Conservation (phyloP, 805 yeast genomes). For the Ogataea sp. region DNA sequence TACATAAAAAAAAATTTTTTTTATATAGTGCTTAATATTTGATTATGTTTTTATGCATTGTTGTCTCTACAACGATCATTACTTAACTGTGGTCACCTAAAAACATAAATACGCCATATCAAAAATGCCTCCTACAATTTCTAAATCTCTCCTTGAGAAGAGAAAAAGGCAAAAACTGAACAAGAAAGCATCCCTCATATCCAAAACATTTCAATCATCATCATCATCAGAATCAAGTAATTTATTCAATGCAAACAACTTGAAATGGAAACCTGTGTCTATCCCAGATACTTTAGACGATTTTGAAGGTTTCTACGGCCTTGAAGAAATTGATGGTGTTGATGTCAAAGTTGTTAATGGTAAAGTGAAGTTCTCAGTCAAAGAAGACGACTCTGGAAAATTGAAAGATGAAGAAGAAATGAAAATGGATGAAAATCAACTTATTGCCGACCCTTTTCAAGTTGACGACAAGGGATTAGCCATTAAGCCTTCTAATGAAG, state of each 20-base stretch:
- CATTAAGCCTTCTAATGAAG: too few species aligned
- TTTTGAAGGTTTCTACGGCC: constrained; percentile 84
- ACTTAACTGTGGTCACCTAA: too few species aligned
- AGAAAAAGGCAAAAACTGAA: neutral
- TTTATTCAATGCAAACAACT: constrained; percentile 39
- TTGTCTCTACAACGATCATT: too few species aligned
- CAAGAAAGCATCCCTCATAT: too few species aligned
- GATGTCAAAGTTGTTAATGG: constrained; percentile 72
- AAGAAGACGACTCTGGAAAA: constrained; percentile 22
- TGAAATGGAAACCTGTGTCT: constrained; percentile 76
- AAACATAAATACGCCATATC: too few species aligned
- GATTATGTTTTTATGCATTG: too few species aligned
- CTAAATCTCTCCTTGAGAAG: neutral
- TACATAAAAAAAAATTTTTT: too few species aligned
- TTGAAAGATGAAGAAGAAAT: constrained; percentile 11
- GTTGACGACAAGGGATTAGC: constrained; percentile 13
- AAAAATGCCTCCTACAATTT: neutral
- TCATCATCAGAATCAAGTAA: neutral
- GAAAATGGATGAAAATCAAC: constrained; percentile 4
- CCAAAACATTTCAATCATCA: too few species aligned
- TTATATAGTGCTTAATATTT: too few species aligned
- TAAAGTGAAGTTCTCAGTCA: constrained; percentile 47
- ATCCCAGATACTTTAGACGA: constrained; percentile 80
- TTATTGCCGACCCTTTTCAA: constrained; percentile 13
- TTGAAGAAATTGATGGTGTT: constrained; percentile 93